Evolutionary conservation across 2,329 filamentous ascomycete species (phyloP).

Genomic region (Fusarium incarnatum): DNA sequence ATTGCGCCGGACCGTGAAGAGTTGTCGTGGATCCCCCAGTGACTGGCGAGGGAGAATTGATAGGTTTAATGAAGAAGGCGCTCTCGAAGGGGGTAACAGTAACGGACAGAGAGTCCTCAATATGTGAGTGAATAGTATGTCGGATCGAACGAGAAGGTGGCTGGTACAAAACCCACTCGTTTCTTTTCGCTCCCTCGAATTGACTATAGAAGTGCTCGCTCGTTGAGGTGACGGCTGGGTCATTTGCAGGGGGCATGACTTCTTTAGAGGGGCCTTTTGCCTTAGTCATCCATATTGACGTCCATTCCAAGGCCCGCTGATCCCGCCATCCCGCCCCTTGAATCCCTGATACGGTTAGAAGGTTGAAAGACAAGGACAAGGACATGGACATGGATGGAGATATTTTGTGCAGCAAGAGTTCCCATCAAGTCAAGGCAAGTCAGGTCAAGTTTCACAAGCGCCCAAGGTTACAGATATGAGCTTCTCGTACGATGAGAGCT

Average conservation of each 20-base stretch:
- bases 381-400: not conserved
- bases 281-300: constrained; percentile 37
- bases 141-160: constrained; percentile 35
- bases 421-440: not conserved
- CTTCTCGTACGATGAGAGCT: constrained; percentile 1
- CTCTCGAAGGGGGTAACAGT: constrained; percentile 2
- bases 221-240: constrained; percentile 8
- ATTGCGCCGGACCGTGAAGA: constrained; percentile 14
- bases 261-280: constrained; percentile 5
- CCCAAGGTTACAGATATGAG: not conserved
- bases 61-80: not conserved
- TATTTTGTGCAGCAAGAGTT: constrained; percentile 12
- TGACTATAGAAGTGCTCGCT: constrained; percentile 11
- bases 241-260: constrained; percentile 8
- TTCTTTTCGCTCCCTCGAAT: constrained; percentile 23
- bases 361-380: constrained; percentile 7
- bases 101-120: constrained; percentile 11
- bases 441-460: constrained; percentile 7
- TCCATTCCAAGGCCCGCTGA: constrained; percentile 36
- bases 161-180: constrained; percentile 25
- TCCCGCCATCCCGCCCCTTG: constrained; percentile 22
- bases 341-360: not conserved
- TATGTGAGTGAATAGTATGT: not conserved
- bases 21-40: constrained; percentile 20
- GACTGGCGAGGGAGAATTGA: constrained; percentile 28